A percentile compares a stretch with the other conserved stretches of the same genome.
These are phyloP conservation scores for Umbilicaria muhlenbergii DNA, from an alignment of 495 filamentous ascomycete species.

Conservation along the genomic window DNA sequence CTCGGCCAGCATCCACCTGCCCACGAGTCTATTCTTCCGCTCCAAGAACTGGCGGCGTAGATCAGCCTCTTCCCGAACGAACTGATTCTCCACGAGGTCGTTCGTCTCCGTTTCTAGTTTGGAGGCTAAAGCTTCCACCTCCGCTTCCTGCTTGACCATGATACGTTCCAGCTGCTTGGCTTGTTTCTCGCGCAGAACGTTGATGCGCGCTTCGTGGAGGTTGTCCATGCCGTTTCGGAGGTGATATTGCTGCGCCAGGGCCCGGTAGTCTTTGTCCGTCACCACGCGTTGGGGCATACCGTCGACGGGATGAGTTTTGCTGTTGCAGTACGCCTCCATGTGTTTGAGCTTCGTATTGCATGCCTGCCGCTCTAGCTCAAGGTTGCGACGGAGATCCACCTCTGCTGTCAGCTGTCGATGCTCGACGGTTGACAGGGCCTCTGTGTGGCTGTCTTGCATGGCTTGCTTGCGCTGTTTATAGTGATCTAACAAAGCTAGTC, in stretches of 20 bases:
- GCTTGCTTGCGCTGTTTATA: conserved; percentile 5
- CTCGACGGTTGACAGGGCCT: conserved; percentile 11
- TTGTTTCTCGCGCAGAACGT: conserved; percentile 66
- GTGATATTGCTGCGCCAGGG: conserved; percentile 57
- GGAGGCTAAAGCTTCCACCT: conserved; percentile 40
- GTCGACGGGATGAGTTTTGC: background rate
- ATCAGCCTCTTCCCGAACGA: conserved; percentile 34
- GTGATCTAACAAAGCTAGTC: conserved; percentile 1
- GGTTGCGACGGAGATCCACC: conserved; percentile 9
- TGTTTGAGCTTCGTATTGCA: conserved; percentile 14
- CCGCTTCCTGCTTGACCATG: conserved; percentile 44
- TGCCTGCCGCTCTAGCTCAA: conserved; percentile 13
- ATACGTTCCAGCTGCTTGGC: conserved; percentile 52
- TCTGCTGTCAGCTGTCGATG: conserved; percentile 13
- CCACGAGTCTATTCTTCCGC: conserved; percentile 32
- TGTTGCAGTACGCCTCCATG: conserved; percentile 18
- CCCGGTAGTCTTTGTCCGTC: conserved; percentile 39
- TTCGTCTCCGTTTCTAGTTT: conserved; percentile 36
- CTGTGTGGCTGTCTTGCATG: conserved; percentile 7
- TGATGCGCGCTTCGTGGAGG: conserved; percentile 57
- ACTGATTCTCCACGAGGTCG: conserved; percentile 10
- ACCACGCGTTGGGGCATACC: conserved; percentile 28
- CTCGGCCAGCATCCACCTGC: conserved; percentile 47
- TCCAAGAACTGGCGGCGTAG: conserved; percentile 30
- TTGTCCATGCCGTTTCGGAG: conserved; percentile 52